A percentile compares a stretch with the other conserved stretches of the same genome.
Evolutionary conservation across 1,284 basidiomycete genomes (phyloP).

Genomic region (Mycena sp.): DNA sequence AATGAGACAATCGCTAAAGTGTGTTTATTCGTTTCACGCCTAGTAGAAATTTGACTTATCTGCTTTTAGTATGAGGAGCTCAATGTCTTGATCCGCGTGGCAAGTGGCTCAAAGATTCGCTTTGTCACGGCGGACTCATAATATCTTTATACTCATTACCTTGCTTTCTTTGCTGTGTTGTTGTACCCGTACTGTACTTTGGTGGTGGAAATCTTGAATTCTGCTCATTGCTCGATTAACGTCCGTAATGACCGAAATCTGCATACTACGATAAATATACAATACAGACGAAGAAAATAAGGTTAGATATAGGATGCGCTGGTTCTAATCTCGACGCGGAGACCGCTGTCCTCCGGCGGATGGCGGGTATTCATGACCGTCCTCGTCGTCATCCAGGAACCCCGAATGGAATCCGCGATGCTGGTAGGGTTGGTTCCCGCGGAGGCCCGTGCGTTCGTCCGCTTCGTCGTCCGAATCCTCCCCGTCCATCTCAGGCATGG

Average conservation of each 20-base stretch:
- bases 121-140: constrained; percentile 50
- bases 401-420: constrained; percentile 28
- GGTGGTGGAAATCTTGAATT: no score
- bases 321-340: no score
- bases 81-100: constrained; percentile 78
- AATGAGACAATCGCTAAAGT: constrained; percentile 88
- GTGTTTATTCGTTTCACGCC: constrained; percentile 43
- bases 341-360: no score
- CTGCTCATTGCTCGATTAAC: no score
- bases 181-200: not conserved
- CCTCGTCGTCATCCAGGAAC: constrained; percentile 30
- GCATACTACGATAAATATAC: no score
- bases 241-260: no score
- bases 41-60: constrained; percentile 28
- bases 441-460: constrained; percentile 26
- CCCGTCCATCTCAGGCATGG: not conserved
- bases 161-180: constrained; percentile 24
- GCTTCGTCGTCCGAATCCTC: constrained; percentile 29
- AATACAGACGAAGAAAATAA: no score
- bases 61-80: constrained; percentile 80
- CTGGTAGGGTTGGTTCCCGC: constrained; percentile 6
- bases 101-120: constrained; percentile 79
- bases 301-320: no score
- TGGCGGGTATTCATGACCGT: constrained; percentile 28
- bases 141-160: not conserved